phyloP scores from a whole-genome alignment of 2,329 filamentous ascomycete species.

The Arthrocladium fulminans region DNA sequence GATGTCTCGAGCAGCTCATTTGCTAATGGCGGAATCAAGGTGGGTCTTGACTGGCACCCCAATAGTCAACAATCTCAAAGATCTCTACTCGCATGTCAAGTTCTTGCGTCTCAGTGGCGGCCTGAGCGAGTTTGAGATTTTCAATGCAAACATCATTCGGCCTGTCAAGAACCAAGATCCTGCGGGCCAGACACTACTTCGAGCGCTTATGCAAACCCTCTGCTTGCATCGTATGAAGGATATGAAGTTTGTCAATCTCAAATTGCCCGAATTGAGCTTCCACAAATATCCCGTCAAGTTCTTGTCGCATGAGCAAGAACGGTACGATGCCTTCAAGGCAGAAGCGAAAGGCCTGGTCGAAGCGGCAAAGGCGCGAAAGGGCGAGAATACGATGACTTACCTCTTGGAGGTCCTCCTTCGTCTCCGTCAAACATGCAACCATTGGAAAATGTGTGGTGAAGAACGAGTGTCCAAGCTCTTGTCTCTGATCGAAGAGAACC shows the following conservation, averaged over 20 bases:
- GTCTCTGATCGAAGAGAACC: slow-evolving; percentile 57
- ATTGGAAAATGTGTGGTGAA: slow-evolving; percentile 69
- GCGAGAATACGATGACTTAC: slow-evolving; percentile 56
- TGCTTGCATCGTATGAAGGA: slow-evolving; percentile 77
- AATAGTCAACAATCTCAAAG: slow-evolving; percentile 73
- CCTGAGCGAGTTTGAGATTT: slow-evolving; percentile 62
- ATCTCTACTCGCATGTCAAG: slow-evolving; percentile 69
- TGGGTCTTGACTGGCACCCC: slow-evolving; percentile 78
- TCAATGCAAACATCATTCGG: slow-evolving; percentile 62
- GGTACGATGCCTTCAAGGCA: slow-evolving; percentile 56
- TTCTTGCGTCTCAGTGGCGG: slow-evolving; percentile 71
- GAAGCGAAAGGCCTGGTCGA: slow-evolving; percentile 62
- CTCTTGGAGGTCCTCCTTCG: slow-evolving; percentile 74
- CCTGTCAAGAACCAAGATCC: slow-evolving; percentile 53
- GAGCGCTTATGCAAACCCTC: slow-evolving; percentile 69
- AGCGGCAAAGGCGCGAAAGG: slow-evolving; percentile 33
- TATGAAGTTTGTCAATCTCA: slow-evolving; percentile 78
- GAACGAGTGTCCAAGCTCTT: slow-evolving; percentile 66
- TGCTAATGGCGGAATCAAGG: slow-evolving; percentile 59
- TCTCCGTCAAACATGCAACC: slow-evolving; percentile 77
- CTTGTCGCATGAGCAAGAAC: slow-evolving; percentile 61
- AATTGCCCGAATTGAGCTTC: slow-evolving; percentile 66
- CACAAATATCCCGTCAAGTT: slow-evolving; percentile 69
- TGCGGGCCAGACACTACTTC: slow-evolving; percentile 56
- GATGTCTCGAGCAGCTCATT: slow-evolving; percentile 58